Percentiles rank a stretch among this genome's conserved stretches.
These are phyloP conservation scores for Crinitomyces ghanaensis DNA, from an alignment of 805 yeast species.

Conservation along the genomic window DNA sequence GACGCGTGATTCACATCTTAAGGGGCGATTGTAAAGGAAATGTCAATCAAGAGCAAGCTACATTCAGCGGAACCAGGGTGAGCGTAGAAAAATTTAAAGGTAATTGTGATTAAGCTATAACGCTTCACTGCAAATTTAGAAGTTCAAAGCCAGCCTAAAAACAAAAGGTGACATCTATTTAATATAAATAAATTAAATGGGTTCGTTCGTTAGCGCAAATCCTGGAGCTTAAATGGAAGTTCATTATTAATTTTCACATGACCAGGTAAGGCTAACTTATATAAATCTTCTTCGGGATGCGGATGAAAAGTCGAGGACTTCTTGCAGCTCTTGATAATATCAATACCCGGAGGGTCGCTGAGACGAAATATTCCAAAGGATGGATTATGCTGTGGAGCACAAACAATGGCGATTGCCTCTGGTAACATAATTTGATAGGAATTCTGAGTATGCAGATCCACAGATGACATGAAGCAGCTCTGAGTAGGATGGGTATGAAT, in stretches of 20 bases:
- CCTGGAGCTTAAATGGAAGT: constrained; percentile 38
- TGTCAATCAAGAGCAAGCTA: no score
- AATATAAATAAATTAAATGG: not conserved
- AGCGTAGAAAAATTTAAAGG: constrained; percentile 1
- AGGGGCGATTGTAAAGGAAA: no score
- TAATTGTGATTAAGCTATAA: not conserved
- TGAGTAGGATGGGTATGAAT: constrained; percentile 68
- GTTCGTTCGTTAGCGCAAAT: constrained; percentile 34
- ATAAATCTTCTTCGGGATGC: constrained; percentile 40
- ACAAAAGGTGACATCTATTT: no score
- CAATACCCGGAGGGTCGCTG: constrained; percentile 56
- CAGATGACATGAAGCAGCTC: constrained; percentile 54
- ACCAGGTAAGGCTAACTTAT: constrained; percentile 39
- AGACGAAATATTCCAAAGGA: constrained; percentile 47
- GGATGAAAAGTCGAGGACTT: constrained; percentile 47
- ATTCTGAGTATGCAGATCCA: constrained; percentile 57
- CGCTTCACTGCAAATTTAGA: no score
- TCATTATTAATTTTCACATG: constrained; percentile 38
- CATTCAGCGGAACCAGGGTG: no score
- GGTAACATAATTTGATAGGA: constrained; percentile 61
- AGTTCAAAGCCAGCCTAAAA: no score
- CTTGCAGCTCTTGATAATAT: constrained; percentile 40
- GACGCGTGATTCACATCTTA: no score
- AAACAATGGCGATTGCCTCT: constrained; percentile 57
- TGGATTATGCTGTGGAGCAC: constrained; percentile 42